Base-by-base conservation (phyloP, 805 yeast species). In the Clavispora vitiphila region DNA sequence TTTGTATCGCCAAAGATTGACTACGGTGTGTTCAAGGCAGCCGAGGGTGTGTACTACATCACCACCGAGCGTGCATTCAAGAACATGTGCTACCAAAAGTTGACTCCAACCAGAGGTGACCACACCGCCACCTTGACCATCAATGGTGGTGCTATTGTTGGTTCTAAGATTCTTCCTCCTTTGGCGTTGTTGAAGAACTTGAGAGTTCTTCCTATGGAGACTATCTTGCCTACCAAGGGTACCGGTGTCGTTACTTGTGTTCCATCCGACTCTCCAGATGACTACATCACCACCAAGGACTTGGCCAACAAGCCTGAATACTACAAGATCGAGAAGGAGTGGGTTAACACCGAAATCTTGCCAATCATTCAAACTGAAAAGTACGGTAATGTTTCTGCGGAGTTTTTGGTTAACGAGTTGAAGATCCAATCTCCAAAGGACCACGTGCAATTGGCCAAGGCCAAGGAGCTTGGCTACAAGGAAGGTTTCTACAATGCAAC, bases 201-300 rank as follows among this genome's bases (percentile, higher is more conserved):
- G 51, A 77, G 93, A 56, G 84, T 93, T 43, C 76, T 93, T 51
- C 99, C 99, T 54, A 93, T 93, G 99, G 98, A 91, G 67, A 88
- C 97, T 29, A 91, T 93, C 42, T 74, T 91, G 63, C 95, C 96
- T 31, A 75, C 81, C 42, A 93, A 93, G 73, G 99, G 99, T 77
- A 93, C 98, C 35, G 99, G 98, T 73, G 97, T 93, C 35, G 99
- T 93, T 44, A 91, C 98, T 5, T 93, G 96, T 73, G 98, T 90
- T 49, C 99, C 98, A 48, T 83, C 96, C n/a, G 96, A 90, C 66
- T 90, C 98, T 43, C 98, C 99, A 47, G 99, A 93, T 71, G 99
- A 93, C 72, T 93, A 58, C 61, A 81, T 91, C 66, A 93, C 96
- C 46, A 77, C 84, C 37, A 74, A 73, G 56, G 99, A 93, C 53